These are phyloP conservation scores for Kingdonia uniflora DNA, from an alignment of 164 flowering plant species.

Conservation along the genomic window DNA sequence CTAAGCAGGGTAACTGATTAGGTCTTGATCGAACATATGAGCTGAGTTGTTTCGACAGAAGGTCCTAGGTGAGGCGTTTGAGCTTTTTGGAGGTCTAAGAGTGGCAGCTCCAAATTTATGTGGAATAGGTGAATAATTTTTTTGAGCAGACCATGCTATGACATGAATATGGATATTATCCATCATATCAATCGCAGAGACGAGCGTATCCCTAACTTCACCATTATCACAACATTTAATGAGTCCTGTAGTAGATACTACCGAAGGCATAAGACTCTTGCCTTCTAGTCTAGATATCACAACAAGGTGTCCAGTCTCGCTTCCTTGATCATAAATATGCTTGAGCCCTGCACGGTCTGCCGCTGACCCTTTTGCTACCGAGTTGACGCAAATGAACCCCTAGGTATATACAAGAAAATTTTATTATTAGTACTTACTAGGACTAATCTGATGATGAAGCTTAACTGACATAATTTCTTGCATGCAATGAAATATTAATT, in stretches of 20 bases:
- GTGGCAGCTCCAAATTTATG: neutral
- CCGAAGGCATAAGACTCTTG: constrained; percentile 38
- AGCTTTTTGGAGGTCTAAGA: neutral
- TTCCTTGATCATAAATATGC: constrained; percentile 28
- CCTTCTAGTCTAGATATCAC: constrained; percentile 46
- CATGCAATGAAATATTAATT: no score
- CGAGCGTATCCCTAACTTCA: constrained; percentile 28
- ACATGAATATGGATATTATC: constrained; percentile 27
- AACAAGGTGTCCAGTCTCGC: constrained; percentile 13
- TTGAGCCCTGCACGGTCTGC: constrained; percentile 41
- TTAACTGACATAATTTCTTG: no score
- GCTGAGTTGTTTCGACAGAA: no score
- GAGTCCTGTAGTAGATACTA: constrained; percentile 26
- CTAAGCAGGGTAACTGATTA: no score
- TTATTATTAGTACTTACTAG: no score
- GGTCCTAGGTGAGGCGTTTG: no score
- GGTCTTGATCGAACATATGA: no score
- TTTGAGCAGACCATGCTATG: constrained; percentile 34
- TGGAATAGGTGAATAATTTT: neutral
- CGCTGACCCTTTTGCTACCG: constrained; percentile 28
- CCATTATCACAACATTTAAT: constrained; percentile 34
- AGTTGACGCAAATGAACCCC: constrained; percentile 37
- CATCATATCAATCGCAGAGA: constrained; percentile 25
- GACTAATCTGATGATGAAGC: no score
- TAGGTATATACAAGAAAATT: constrained; percentile 7